Evolutionary conservation across 495 filamentous ascomycete species (phyloP), one percentile per base, ranked within the genome.

Genomic region (Lindgomyces ingoldianus): DNA sequence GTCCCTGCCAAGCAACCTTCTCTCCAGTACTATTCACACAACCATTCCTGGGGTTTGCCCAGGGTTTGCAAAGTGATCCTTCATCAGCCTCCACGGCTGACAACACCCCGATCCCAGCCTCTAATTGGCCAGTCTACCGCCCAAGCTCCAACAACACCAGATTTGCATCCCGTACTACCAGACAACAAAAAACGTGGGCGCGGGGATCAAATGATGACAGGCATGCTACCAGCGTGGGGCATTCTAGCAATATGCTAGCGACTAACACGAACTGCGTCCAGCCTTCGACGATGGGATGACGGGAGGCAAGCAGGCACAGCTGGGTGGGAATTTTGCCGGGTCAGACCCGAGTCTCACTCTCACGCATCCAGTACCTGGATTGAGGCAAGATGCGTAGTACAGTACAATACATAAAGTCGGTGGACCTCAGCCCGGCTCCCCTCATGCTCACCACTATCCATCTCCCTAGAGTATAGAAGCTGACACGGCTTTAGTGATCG

Each of bases 321-420:
- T n/a, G 30, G 36, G 22, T 62, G 39, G 48, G 21, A 11, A 30
- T 42, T 14, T 44, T 18, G 47, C 47, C 12, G 14, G 47, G 4
- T 24, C 24, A 47, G 60, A 63, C 51, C 60, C 60, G 50, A 63
- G 60, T 63, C 59, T 62, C 33, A 55, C 50, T 55, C 51, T 33
- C 27, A 4, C n/a, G 54, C 4, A 36, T 14, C 47, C 44, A 25
- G 39, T 26, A 48, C 29, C 29, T 57, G 26, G 45, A 57, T 36
- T n/a, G 52, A 48, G 60, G 51, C 6, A 46, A 49, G 50, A 39
- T 6, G 33, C 33, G 33, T 39, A 14, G 33, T 14, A 39, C 33
- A n/a, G n/a, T n/a, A 39, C 53, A 22, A 22, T 58, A 58, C 62
- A 64, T 64, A 64, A 64, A 47, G 41, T 56, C 60, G 41, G 51